Evolutionary conservation across 2,329 filamentous ascomycete genomes (phyloP).

Genomic region (Aspergillus amoenus): DNA sequence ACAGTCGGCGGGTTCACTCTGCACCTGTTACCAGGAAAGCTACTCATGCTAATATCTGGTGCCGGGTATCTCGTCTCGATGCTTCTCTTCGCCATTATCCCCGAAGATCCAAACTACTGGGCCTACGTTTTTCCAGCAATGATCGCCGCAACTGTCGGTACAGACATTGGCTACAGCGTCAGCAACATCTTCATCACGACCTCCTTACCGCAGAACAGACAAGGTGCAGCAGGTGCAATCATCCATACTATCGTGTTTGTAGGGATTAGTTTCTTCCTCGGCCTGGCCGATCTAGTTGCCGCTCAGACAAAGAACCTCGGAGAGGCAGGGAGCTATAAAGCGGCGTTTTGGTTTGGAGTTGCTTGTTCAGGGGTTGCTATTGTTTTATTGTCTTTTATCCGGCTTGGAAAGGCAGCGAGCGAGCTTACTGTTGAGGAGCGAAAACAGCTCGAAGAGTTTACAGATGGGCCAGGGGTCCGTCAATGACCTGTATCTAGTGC

Average conservation of each 20-base stretch:
- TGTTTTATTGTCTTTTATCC: not conserved
- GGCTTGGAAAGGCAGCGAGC: not conserved
- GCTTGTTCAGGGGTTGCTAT: conserved; percentile 4
- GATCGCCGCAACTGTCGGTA: conserved; percentile 4
- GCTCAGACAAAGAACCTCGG: conserved; percentile 3
- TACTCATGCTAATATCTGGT: conserved; percentile 1
- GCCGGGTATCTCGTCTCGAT: not conserved
- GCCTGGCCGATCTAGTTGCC: conserved; percentile 5
- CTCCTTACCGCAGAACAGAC: conserved; percentile 3
- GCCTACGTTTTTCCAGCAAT: conserved; percentile 10
- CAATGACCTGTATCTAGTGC: no score
- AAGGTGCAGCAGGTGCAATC: conserved; percentile 8
- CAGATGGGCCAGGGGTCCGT: not conserved
- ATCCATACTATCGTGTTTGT: conserved; percentile 11
- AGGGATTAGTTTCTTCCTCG: conserved; percentile 13
- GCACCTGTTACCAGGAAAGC: not conserved
- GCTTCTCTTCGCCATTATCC: conserved; percentile 10
- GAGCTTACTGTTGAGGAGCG: conserved; percentile 2
- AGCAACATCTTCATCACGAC: conserved; percentile 14
- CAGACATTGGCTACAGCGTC: conserved; percentile 12
- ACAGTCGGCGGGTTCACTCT: conserved; percentile 5
- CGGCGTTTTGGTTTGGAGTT: conserved; percentile 14
- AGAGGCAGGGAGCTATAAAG: conserved; percentile 8
- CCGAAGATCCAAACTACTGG: conserved; percentile 11
- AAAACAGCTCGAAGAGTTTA: not conserved